Base-by-base conservation (phyloP, 306 rosid genomes). In the Sicyos baderoa region DNA sequence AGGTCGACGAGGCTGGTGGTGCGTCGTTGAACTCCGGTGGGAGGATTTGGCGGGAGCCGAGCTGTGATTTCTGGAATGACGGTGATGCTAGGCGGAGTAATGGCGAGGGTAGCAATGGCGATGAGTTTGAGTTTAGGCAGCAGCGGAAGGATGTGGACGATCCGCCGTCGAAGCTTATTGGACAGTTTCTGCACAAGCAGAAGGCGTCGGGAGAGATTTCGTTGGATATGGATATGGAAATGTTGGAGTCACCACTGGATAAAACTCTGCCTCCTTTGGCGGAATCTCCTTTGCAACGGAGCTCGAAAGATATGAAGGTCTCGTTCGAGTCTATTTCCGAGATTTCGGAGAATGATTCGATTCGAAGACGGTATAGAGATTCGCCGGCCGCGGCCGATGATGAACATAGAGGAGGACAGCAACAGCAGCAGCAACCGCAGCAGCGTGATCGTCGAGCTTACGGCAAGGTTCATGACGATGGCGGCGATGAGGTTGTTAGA, bases 141-240 rank as follows among this genome's bases (percentile, higher is more conserved):
- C 74, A 25, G 0, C 49, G 56, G 21, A n/a, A 63, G 54, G 73
- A 3, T 13, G 5, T 15, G 62, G 85, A 86, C 23, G 99, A 93
- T 68, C 97, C 97, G 4, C 94, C 99, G 37, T 85, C 96, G 11
- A 83, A 76, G 86, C 83, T 89, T 25, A 93, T 90, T 0, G 90
- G 86, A 0, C 83, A 51, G 70, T 93, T 93, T 49, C 72, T 93
- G 17, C 89, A 88, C 74, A 82, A 81, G 42, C 99, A 93, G 85
- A 67, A 9, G n/a, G 88, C 84, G 1, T 86, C 97, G 18, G 97
- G 96, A 0, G 94, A 85, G 52, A 66, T 80, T 58, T 76, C 88
- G 8, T 50, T 93, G 25, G 99, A 93, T 52, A 90, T 93, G 99
- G 98, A 93, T 76, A 81, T 93, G 78, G 99, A 88, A 35, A 93